Evolutionary conservation across 345 rosid genomes (phyloP).

Genomic region (Streptanthus diversifolius): DNA sequence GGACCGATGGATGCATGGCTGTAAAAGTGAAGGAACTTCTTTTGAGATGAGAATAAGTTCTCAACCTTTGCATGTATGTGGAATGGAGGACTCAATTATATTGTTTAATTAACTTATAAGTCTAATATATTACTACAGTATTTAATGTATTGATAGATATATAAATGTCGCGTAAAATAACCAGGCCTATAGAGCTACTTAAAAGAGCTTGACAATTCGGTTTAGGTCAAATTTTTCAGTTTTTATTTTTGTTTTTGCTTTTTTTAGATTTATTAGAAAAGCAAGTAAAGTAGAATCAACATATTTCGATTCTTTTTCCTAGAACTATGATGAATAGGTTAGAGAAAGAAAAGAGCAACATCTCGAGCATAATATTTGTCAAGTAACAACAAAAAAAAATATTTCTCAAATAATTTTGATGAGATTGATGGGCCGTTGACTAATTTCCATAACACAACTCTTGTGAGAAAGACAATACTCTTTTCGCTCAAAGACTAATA

Average conservation of each 20-base stretch:
- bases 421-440: too few relatives aligned
- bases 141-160: constrained; percentile 4
- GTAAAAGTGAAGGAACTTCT: constrained; percentile 25
- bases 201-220: too few relatives aligned
- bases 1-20: constrained; percentile 33
- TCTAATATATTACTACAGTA: not conserved
- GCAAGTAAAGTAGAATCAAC: not conserved
- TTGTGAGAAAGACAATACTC: too few relatives aligned
- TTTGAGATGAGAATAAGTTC: constrained; percentile 38
- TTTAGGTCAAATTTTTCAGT: not conserved
- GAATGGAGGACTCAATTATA: not conserved
- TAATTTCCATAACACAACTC: too few relatives aligned
- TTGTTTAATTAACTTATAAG: constrained; percentile 9
- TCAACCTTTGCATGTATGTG: constrained; percentile 15
- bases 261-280: not conserved
- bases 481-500: too few relatives aligned
- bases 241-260: not conserved
- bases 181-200: not conserved
- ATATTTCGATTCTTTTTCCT: too few relatives aligned
- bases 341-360: too few relatives aligned
- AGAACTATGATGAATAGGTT: too few relatives aligned
- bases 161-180: not conserved
- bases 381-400: too few relatives aligned
- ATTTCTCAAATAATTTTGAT: too few relatives aligned
- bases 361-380: too few relatives aligned